Percentiles rank a stretch among this genome's conserved stretches.
These are phyloP conservation scores for Entoloma clypeatum DNA, from an alignment of 1,284 basidiomycete species.

Conservation along the genomic window DNA sequence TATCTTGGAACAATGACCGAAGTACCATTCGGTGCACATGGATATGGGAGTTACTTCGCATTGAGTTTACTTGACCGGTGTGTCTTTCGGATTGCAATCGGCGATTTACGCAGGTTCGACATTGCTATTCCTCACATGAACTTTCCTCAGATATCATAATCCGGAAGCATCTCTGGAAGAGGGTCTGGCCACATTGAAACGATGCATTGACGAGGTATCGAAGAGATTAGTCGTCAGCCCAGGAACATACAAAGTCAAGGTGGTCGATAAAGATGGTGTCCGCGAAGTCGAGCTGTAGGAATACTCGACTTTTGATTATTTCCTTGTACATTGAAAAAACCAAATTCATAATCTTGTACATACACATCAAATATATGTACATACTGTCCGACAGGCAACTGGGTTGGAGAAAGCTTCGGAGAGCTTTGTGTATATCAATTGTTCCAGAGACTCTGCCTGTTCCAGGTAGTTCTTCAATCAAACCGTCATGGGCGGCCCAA, in stretches of 20 bases:
- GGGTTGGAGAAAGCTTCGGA: too few species aligned
- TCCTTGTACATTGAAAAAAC: slow-evolving; percentile 12
- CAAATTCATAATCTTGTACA: slow-evolving; percentile 11
- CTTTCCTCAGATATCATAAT: slow-evolving; percentile 68
- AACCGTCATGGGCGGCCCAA: slow-evolving; percentile 65
- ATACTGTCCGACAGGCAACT: too few species aligned
- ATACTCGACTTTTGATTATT: background rate
- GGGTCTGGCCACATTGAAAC: slow-evolving; percentile 77
- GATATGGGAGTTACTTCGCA: slow-evolving; percentile 92
- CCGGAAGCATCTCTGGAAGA: slow-evolving; percentile 82
- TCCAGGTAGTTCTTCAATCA: slow-evolving; percentile 1
- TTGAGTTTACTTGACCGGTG: slow-evolving; percentile 90
- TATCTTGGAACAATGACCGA: slow-evolving; percentile 88
- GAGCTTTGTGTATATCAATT: slow-evolving; percentile 8
- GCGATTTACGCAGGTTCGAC: background rate
- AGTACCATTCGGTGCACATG: slow-evolving; percentile 94
- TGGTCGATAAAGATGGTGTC: slow-evolving; percentile 89
- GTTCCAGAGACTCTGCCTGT: slow-evolving; percentile 3
- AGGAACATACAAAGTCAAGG: slow-evolving; percentile 81
- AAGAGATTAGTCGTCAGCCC: slow-evolving; percentile 84
- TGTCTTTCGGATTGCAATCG: slow-evolving; percentile 19
- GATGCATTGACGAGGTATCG: slow-evolving; percentile 86
- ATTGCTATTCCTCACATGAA: slow-evolving; percentile 13
- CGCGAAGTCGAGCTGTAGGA: slow-evolving; percentile 68
- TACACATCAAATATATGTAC: too few species aligned